Percentiles rank a stretch among this genome's conserved stretches.
Conservation (phyloP, 495 filamentous ascomycete species). For the Articulospora tetracladia region DNA sequence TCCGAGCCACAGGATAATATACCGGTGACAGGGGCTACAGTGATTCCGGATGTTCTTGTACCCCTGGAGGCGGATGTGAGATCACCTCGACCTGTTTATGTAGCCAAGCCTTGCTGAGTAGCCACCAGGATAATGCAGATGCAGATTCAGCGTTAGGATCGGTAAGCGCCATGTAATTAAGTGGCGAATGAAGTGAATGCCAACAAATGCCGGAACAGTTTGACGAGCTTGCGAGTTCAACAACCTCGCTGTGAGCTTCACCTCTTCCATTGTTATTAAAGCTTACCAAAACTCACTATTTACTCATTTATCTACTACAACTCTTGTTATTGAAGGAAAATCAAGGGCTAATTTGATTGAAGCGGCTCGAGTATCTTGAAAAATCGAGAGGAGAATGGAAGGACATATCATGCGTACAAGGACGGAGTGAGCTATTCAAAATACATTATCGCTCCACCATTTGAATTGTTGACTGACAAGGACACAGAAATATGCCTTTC, state of each 20-base stretch:
- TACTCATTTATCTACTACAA: too few relatives aligned
- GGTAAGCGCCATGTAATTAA: not conserved
- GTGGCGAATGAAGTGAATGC: not conserved
- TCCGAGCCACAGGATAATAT: not conserved
- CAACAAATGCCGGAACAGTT: not conserved
- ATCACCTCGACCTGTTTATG: not conserved
- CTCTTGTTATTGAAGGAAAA: too few relatives aligned
- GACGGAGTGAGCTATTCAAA: not conserved
- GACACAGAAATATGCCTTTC: constrained; percentile 32
- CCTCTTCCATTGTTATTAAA: too few relatives aligned
- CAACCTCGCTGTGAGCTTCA: not conserved
- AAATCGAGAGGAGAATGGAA: constrained; percentile 36
- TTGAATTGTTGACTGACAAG: not conserved
- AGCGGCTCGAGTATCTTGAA: constrained; percentile 33
- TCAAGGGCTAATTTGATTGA: constrained; percentile 5
- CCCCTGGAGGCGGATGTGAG: not conserved
- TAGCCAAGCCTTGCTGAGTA: not conserved
- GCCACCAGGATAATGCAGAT: not conserved
- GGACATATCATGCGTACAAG: constrained; percentile 40
- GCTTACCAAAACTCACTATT: not conserved
- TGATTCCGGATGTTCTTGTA: not conserved
- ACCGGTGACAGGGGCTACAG: not conserved
- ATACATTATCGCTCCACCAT: not conserved
- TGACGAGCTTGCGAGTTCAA: not conserved
- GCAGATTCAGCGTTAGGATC: not conserved